Evolutionary conservation across 176 grass and related monocot genomes (phyloP), one percentile per base, ranked within the genome.

Genomic region (Aegilops tauschii): DNA sequence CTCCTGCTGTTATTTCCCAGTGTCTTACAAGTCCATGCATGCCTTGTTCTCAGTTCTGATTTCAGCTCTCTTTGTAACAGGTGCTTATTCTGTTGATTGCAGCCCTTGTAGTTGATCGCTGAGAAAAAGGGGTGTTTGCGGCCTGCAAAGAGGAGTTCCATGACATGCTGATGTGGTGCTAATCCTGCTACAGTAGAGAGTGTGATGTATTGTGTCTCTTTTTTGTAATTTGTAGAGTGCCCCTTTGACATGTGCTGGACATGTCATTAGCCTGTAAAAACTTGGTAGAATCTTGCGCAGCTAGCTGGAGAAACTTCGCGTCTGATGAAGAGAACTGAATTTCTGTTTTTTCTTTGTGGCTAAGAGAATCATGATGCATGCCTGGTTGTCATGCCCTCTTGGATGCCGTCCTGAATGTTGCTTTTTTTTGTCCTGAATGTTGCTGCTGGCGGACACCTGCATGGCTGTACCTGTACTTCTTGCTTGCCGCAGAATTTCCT

Each of bases 41-140:
- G 35, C 18, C 23, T 68, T 77, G 34, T 9, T 78, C 34, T 56
- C 12, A 18, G 5, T 67, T 66, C 0, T 32, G 61, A 83, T 65
- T 30, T 69, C 47, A 54, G 44, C 20, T 82, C 20, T 54, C 29
- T 82, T 82, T 30, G 28, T 69, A 54, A 69, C 13, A 1, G 50
- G 30, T 36, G 80, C 65, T 82, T 54, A 10, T 69, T 69, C 45
- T 36, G 42, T 69, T 82, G 80, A 82, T 82, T 90, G 44, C 28
- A 80, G 76, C 27, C 14, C 58, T 65, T 4, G 6, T 35, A 20
- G 25, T 14, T 35, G 31, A 56, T 66, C 50, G 28, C 27, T 5
- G 0, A 12, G 14, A 40, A 39, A 52, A 52, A 70, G 50, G 54
- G 40, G 49, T 12, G 8, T 67, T 16, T 66, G 25, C 42, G 27